Evolutionary conservation across 177 flowering plant species (phyloP), one percentile per base, ranked within the genome.

Genomic region (Vitis hybrid): DNA sequence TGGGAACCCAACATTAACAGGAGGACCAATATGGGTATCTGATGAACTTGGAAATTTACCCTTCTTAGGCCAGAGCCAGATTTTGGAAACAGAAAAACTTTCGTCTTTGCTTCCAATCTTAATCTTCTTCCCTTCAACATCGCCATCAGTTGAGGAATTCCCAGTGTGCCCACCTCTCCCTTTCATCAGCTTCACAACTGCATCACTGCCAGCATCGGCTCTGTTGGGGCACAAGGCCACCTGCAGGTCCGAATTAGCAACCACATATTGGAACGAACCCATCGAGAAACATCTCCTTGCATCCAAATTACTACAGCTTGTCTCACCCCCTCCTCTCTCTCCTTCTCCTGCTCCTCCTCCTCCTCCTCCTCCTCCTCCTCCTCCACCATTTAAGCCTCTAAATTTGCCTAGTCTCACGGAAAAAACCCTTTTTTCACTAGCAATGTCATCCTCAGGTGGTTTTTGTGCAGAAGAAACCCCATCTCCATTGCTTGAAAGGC

Each of bases 81-180:
- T 85, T 81, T 88, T 88, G 52, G 92, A 88, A 52, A 88, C 87
- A 52, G 92, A 88, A 55, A 86, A 80, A 78, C 92, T 88, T 56
- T 88, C 92, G 34, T 80, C 84, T 80, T 81, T 84, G 63, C 79
- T 82, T 66, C 83, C 80, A 51, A 23, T 57, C 58, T 66, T 80
- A 51, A 88, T 86, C 73, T 79, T 85, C 76, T 86, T 81, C 60
- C 81, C 86, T 18, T 87, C 87, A 5, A 6, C 58, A 66, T 82
- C 87, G 4, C 69, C 78, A 58, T 76, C 74, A 65, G 6, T 57
- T 34, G 61, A 60, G 3, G 65, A 73, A 52, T 71, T 72, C 51
- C 70, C 76, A 72, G 21, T 59, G 45, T 72, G 71, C 14, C 64
- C 72, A 49, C 54, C 65, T 71, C 68, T 73, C 60, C 65, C 73